These are phyloP conservation scores for Mycena filopes DNA, from an alignment of 768 basidiomycete species.

Conservation along the genomic window DNA sequence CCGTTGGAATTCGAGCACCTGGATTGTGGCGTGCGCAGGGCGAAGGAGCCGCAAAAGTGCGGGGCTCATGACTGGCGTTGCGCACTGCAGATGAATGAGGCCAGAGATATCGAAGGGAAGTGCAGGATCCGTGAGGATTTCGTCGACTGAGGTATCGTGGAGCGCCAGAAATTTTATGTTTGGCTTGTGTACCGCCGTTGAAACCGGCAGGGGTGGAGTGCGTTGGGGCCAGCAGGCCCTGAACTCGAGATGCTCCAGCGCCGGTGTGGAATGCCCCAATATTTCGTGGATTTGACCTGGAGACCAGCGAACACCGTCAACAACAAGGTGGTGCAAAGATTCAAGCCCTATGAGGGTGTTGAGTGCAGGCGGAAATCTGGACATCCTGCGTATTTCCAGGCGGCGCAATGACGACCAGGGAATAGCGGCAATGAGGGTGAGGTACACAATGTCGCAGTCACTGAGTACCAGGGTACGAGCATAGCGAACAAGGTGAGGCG, in stretches of 20 bases:
- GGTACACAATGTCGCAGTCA: background rate
- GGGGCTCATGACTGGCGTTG: background rate
- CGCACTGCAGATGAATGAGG: background rate
- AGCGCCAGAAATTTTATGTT: background rate
- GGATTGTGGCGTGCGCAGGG: background rate
- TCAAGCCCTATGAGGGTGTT: background rate
- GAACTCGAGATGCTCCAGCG: background rate
- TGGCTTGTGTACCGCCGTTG: background rate
- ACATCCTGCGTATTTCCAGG: background rate
- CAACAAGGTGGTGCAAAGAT: background rate
- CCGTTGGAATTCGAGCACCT: background rate
- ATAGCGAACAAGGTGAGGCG: slow-evolving; percentile 1
- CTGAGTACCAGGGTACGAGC: background rate
- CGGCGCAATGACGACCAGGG: slow-evolving; percentile 1
- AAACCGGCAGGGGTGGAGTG: background rate
- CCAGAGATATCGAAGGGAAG: background rate
- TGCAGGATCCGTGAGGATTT: background rate
- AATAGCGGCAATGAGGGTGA: background rate
- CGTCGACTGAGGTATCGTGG: background rate
- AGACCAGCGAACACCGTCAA: background rate
- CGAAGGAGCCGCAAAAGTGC: background rate
- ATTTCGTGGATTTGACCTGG: background rate
- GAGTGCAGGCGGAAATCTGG: background rate
- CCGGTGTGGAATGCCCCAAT: background rate
- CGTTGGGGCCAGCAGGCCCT: background rate